phyloP scores from a whole-genome alignment of 805 yeast genomes.

The Nakazawaea ernobii region DNA sequence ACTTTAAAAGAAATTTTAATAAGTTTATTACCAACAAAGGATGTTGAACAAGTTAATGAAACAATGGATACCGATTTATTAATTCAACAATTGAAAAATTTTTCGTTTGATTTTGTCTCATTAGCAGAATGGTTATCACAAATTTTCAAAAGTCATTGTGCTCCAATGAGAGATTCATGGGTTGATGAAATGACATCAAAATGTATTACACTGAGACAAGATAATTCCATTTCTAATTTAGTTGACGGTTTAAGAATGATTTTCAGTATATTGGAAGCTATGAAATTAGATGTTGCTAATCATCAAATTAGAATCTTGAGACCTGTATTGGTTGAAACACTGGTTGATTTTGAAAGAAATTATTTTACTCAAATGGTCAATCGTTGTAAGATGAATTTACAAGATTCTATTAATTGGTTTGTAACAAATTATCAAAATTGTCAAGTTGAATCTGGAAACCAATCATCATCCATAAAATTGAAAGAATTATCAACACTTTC shows the following conservation, averaged over 20 bases:
- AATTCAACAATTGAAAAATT: constrained; percentile 66
- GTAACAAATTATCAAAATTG: constrained; percentile 25
- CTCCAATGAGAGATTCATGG: constrained; percentile 92
- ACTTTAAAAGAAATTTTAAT: constrained; percentile 75
- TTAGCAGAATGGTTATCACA: constrained; percentile 70
- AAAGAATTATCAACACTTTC: constrained; percentile 41
- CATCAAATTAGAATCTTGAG: constrained; percentile 85
- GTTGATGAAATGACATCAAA: constrained; percentile 72
- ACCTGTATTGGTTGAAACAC: constrained; percentile 79
- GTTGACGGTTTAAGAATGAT: constrained; percentile 74
- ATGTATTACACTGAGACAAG: constrained; percentile 41
- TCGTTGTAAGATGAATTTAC: constrained; percentile 54
- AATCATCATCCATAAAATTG: constrained; percentile 14
- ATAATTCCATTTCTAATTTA: constrained; percentile 41
- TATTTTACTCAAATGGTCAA: constrained; percentile 54
- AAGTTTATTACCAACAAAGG: constrained; percentile 72
- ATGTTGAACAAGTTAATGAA: constrained; percentile 58
- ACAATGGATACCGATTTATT: constrained; percentile 72
- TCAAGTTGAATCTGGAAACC: too few species aligned
- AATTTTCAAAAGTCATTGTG: constrained; percentile 84
- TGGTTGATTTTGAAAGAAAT: constrained; percentile 84
- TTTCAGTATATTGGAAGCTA: constrained; percentile 82
- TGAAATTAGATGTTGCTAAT: constrained; percentile 93
- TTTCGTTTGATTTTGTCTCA: constrained; percentile 66
- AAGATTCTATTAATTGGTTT: constrained; percentile 66